Evolutionary conservation across 306 rosid species (phyloP), one percentile per base, ranked within the genome.

Genomic region (Macrotyloma uniflorum): DNA sequence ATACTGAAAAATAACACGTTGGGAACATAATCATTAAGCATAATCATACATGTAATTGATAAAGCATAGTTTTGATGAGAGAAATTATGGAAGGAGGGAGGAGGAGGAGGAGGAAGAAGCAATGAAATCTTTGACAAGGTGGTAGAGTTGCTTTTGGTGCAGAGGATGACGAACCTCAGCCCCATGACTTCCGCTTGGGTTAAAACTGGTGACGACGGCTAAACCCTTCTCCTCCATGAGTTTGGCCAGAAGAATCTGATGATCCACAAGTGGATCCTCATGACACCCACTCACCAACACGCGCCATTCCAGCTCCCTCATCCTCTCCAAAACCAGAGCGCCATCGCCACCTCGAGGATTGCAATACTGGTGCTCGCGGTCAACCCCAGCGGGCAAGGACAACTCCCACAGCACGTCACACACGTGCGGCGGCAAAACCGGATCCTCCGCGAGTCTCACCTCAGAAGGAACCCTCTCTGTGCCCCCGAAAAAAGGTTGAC

Each of bases 231-330:
- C 83, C 77, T 69, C 61, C 42, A 87, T 28, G 72, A 83, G 10
- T 16, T 26, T 76, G 54, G 67, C 77, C 53, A 78, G 0, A 0
- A 45, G 80, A n/a, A 54, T 53, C 78, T 88, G 87, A 57, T 86
- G 90, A n/a, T 90, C 90, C 46, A 86, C 10, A 66, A 90, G 70
- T 19, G 88, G 89, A 10, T 90, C 92, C 46, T 86, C 92, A 2
- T 67, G 73, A 23, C 75, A 85, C 1, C 89, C 89, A 0, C 22
- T 45, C 49, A 83, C 83, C 68, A 81, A 8, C 0, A 74, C 84
- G 43, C 84, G 67, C 88, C 89, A 86, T 10, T 67, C 83, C 28
- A 77, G 47, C 54, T 14, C 1, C 13, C 40, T 79, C 51, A 81
- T 75, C 72, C 9, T 13, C 35, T 70, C 88, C 51, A 82, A 75